Percentiles rank a stretch among this genome's conserved stretches.
Evolutionary conservation across 2,329 filamentous ascomycete genomes (phyloP).

Genomic region (Fusarium chaquense): DNA sequence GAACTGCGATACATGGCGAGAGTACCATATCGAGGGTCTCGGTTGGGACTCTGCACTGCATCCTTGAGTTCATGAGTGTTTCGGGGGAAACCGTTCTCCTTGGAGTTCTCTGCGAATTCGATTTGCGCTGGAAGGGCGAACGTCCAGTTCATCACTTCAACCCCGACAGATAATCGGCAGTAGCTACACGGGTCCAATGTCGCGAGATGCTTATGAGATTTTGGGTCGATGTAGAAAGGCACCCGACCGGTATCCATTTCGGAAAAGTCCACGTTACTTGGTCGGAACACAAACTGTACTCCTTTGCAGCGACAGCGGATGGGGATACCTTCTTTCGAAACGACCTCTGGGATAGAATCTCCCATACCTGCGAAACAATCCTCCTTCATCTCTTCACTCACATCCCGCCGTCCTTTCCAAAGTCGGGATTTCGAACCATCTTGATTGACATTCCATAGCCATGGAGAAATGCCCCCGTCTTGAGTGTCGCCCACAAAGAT

Average conservation of each 20-base stretch:
- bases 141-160: slow-evolving; percentile 61
- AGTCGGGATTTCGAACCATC: slow-evolving; percentile 44
- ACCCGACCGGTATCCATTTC: slow-evolving; percentile 46
- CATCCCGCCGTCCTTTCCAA: slow-evolving; percentile 43
- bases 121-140: slow-evolving; percentile 57
- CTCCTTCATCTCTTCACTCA: slow-evolving; percentile 47
- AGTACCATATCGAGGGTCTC: slow-evolving; percentile 57
- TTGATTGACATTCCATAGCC: slow-evolving; percentile 55
- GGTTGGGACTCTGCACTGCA: slow-evolving; percentile 46
- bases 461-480: slow-evolving; percentile 64
- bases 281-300: slow-evolving; percentile 57
- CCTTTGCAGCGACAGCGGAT: slow-evolving; percentile 62
- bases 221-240: slow-evolving; percentile 59
- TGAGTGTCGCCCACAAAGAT: slow-evolving; percentile 63
- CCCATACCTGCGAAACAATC: slow-evolving; percentile 49
- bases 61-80: slow-evolving; percentile 48
- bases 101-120: slow-evolving; percentile 41
- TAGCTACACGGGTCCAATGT: slow-evolving; percentile 61
- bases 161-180: slow-evolving; percentile 58
- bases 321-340: slow-evolving; percentile 46
- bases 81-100: slow-evolving; percentile 18
- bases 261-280: slow-evolving; percentile 46
- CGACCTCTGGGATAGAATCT: slow-evolving; percentile 18
- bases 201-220: slow-evolving; percentile 55
- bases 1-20: slow-evolving; percentile 59